A percentile compares a stretch with the other conserved stretches of the same genome.
These are phyloP conservation scores for Aspergillus sclerotialis DNA, from an alignment of 2,329 filamentous ascomycete genomes.

Conservation along the genomic window DNA sequence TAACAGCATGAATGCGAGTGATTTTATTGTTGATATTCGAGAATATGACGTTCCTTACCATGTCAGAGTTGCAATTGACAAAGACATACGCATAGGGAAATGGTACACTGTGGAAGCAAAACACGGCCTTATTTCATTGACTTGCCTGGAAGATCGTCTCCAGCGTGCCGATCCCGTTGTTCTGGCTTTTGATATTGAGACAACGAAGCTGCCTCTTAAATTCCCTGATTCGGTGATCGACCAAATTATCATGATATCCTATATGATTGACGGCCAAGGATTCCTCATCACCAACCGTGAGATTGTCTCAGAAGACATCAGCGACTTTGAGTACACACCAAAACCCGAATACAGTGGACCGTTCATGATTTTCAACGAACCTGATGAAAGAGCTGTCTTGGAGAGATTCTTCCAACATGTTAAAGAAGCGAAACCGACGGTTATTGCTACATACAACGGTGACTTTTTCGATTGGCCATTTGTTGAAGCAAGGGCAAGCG, in stretches of 20 bases:
- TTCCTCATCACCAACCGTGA: slow-evolving; percentile 97
- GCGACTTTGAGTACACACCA: slow-evolving; percentile 96
- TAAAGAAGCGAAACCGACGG: slow-evolving; percentile 87
- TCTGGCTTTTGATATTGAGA: slow-evolving; percentile 99
- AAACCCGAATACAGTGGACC: slow-evolving; percentile 91
- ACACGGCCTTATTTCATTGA: slow-evolving; percentile 78
- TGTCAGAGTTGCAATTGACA: slow-evolving; percentile 95
- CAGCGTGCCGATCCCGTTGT: slow-evolving; percentile 93
- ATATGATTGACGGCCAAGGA: slow-evolving; percentile 98
- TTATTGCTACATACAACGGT: slow-evolving; percentile 99
- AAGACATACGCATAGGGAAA: slow-evolving; percentile 93
- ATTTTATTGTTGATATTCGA: slow-evolving; percentile 96
- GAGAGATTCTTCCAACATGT: slow-evolving; percentile 94
- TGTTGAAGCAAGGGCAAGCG: slow-evolving; percentile 84
- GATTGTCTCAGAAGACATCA: slow-evolving; percentile 94
- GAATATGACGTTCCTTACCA: slow-evolving; percentile 99
- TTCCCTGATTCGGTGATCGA: slow-evolving; percentile 93
- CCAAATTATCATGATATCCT: slow-evolving; percentile 99
- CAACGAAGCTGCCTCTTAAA: slow-evolving; percentile 88
- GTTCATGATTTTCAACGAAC: slow-evolving; percentile 98
- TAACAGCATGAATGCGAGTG: slow-evolving; percentile 79
- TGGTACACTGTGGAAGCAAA: slow-evolving; percentile 97
- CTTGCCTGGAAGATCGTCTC: slow-evolving; percentile 77
- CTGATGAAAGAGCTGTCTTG: slow-evolving; percentile 78
- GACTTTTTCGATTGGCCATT: slow-evolving; percentile 99